phyloP scores from a whole-genome alignment of 306 rosid species.

The Pyrus pyrifolia region DNA sequence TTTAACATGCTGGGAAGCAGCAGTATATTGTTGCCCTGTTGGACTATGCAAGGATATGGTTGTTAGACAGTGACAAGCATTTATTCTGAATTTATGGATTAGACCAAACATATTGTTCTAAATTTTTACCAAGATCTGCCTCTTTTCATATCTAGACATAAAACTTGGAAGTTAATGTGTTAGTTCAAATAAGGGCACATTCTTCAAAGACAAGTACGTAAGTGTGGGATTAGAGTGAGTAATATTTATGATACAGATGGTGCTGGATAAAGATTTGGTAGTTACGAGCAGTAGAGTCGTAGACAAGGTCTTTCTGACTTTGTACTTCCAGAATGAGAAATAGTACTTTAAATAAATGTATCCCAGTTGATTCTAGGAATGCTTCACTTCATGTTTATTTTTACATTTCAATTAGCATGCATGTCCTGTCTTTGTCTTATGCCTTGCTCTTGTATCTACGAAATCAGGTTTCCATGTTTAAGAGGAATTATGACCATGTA shows the following conservation, averaged over 20 bases:
- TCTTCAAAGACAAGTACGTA: background rate
- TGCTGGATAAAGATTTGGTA: background rate
- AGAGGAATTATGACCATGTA: constrained; percentile 90
- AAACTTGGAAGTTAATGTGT: background rate
- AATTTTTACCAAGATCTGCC: background rate
- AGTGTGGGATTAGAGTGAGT: background rate
- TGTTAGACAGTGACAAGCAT: background rate
- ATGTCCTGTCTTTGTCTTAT: background rate
- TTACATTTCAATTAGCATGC: background rate
- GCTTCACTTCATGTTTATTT: background rate
- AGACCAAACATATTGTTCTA: background rate
- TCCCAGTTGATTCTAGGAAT: background rate
- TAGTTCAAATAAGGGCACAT: background rate
- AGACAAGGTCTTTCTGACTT: background rate
- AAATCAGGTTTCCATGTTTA: constrained; percentile 82
- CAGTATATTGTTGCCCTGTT: background rate
- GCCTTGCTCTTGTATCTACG: constrained; percentile 11
- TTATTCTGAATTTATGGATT: background rate
- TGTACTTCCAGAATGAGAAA: background rate
- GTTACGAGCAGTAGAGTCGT: background rate
- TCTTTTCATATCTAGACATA: background rate
- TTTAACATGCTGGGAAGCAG: background rate
- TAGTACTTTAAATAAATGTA: background rate
- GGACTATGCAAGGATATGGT: background rate
- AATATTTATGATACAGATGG: background rate